Conservation (phyloP, 495 filamentous ascomycete species). For the Viridothelium virens region DNA sequence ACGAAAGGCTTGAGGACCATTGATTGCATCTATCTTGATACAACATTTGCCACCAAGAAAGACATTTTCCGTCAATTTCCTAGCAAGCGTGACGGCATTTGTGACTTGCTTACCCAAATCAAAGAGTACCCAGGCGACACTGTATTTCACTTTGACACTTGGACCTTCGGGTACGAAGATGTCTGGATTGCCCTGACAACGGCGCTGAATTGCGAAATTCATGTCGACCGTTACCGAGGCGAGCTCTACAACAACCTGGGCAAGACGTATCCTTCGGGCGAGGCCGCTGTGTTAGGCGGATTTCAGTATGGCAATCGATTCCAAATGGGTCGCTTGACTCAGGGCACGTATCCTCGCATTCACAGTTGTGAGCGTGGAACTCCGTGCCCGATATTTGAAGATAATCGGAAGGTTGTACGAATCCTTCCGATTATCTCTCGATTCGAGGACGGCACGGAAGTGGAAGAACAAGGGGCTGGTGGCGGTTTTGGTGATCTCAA, state of each 20-base stretch:
- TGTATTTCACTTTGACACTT: slow-evolving; percentile 75
- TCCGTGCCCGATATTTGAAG: slow-evolving; percentile 50
- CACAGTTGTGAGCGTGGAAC: slow-evolving; percentile 80
- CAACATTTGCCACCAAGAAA: slow-evolving; percentile 56
- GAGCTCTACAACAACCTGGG: slow-evolving; percentile 47
- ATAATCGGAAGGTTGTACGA: slow-evolving; percentile 53
- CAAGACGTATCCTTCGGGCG: slow-evolving; percentile 26
- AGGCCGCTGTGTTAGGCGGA: slow-evolving; percentile 63
- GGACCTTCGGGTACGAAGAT: slow-evolving; percentile 90
- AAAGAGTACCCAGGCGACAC: slow-evolving; percentile 63
- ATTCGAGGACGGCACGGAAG: slow-evolving; percentile 47
- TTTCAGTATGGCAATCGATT: slow-evolving; percentile 66
- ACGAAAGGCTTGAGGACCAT: slow-evolving; percentile 34
- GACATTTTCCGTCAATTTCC: slow-evolving; percentile 45
- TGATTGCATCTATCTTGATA: slow-evolving; percentile 82
- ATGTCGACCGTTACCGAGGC: slow-evolving; percentile 75
- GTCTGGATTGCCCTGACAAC: slow-evolving; percentile 79
- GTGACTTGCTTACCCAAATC: slow-evolving; percentile 65
- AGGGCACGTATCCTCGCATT: slow-evolving; percentile 54
- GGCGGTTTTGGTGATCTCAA: slow-evolving; percentile 71
- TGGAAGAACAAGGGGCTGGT: slow-evolving; percentile 68
- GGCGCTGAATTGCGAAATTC: slow-evolving; percentile 61
- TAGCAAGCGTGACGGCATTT: slow-evolving; percentile 63
- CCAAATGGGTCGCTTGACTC: slow-evolving; percentile 64
- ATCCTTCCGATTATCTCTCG: slow-evolving; percentile 69